A percentile compares a stretch with the other conserved stretches of the same genome.
These are phyloP conservation scores for Ramularia endophylla DNA, from an alignment of 2,329 filamentous ascomycete genomes.

Conservation along the genomic window DNA sequence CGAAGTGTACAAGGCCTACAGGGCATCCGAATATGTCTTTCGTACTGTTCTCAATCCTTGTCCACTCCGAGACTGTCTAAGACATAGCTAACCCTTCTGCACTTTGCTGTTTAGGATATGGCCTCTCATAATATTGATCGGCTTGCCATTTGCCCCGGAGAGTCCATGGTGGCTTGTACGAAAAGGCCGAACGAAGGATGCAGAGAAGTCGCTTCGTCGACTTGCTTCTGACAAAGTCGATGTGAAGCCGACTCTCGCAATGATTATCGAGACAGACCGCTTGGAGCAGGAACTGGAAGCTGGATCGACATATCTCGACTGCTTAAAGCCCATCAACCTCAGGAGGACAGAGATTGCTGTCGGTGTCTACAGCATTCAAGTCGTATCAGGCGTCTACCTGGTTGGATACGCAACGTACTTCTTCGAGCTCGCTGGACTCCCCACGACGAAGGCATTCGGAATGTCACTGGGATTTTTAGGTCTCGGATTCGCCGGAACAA, in stretches of 20 bases:
- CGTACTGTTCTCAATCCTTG: too few species aligned
- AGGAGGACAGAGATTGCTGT: slow-evolving; percentile 40
- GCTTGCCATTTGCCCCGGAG: slow-evolving; percentile 34
- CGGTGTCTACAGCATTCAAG: slow-evolving; percentile 40
- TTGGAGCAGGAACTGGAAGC: slow-evolving; percentile 36
- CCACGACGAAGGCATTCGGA: slow-evolving; percentile 34
- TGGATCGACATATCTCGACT: slow-evolving; percentile 34
- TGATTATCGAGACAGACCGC: slow-evolving; percentile 35
- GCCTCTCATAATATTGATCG: slow-evolving; percentile 33
- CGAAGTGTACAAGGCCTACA: too few species aligned
- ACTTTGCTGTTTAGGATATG: too few species aligned
- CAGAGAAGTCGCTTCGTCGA: slow-evolving; percentile 29
- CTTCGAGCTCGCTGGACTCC: slow-evolving; percentile 40
- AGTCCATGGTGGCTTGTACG: slow-evolving; percentile 37
- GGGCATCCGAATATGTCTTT: too few species aligned
- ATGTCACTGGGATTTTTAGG: slow-evolving; percentile 39
- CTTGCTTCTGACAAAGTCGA: slow-evolving; percentile 36
- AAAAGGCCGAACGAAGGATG: slow-evolving; percentile 30
- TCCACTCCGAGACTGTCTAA: too few species aligned
- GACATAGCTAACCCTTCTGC: too few species aligned
- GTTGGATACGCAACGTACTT: slow-evolving; percentile 45
- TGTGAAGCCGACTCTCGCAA: slow-evolving; percentile 34
- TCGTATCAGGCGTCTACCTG: slow-evolving; percentile 38
- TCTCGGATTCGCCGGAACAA: slow-evolving; percentile 38
- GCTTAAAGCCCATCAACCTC: slow-evolving; percentile 38